Conservation (phyloP, 768 basidiomycete genomes). For the Megacollybia marginata region DNA sequence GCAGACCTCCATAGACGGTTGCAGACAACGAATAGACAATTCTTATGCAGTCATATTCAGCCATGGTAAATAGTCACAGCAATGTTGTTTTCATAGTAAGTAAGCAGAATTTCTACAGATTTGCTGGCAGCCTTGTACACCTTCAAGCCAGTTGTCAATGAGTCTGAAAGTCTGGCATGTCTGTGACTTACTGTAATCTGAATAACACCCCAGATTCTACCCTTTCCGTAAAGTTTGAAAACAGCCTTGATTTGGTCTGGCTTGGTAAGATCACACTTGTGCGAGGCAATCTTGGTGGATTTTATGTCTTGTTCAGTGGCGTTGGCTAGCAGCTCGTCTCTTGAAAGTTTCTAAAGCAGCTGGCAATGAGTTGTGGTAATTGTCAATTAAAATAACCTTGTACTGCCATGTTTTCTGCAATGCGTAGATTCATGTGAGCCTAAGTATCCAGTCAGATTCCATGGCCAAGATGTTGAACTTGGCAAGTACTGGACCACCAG, state of each 20-base stretch:
- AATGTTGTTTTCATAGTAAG: conserved; percentile 95
- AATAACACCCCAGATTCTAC: conserved; percentile 93
- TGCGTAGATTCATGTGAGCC: conserved; percentile 87
- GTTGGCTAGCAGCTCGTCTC: conserved; percentile 57
- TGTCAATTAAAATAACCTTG: conserved; percentile 93
- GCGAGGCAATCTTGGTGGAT: conserved; percentile 64
- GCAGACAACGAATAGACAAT: conserved; percentile 98
- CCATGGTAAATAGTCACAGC: conserved; percentile 80
- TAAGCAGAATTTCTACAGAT: conserved; percentile 85
- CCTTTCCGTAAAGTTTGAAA: conserved; percentile 79
- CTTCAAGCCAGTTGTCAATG: conserved; percentile 27
- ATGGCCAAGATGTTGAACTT: neutral
- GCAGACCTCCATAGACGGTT: conserved; percentile 96
- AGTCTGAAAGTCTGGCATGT: neutral
- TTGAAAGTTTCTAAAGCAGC: conserved; percentile 67
- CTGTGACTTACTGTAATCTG: conserved; percentile 69
- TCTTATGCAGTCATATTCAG: conserved; percentile 72
- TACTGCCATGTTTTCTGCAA: conserved; percentile 83
- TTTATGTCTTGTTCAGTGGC: conserved; percentile 63
- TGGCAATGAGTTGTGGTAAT: conserved; percentile 87
- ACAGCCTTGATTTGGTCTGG: conserved; percentile 65
- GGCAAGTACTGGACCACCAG: conserved; percentile 67
- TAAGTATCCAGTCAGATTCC: conserved; percentile 19
- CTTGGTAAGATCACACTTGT: conserved; percentile 69
- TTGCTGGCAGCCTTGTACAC: conserved; percentile 98